Base-by-base conservation (phyloP, 257 asterid species). In the Ehretia macrophylla region DNA sequence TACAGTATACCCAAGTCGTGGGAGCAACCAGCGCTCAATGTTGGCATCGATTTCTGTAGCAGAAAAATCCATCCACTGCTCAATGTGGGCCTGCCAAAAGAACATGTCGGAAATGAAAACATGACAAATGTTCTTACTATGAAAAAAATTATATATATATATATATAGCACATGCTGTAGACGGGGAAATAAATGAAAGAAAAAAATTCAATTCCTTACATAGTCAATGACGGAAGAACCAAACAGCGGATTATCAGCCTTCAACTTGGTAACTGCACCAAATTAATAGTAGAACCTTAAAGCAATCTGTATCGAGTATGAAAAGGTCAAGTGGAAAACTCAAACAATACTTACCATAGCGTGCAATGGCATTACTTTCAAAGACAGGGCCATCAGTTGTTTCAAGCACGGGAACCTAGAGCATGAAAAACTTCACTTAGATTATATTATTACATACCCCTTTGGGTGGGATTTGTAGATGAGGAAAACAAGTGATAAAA, bases 361-460 rank as follows among this genome's bases (percentile, higher is more conserved):
- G 93, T 0, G 99, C 96, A 72, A 91, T 91, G 10, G 98, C 96
- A 56, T 88, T 91, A 83, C 98, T 91, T 80, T 91, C 96, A 51
- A 88, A 91, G 14, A 91, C 35, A 0, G 92, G 56, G 17, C 98
- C 96, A 19, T 88, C 96, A 8, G 98, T 95, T 1, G 96, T 91
- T 76, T 91, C 92, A 27, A 91, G 96, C 64, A 85, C 96, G 32
- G 98, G 96, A 42, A 91, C 68, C 97, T 90, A 62, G 60, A 71
- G 3, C 32, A 42, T 68, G 17, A 11, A 68, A 45, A n/a, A 49
- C 38, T 64, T 18, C 14, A 22, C 14, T 8, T 10, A 44, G 65
- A 27, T 51, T 58, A 35, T 64, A 50, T 23, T 17, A 17, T 11
- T 32, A 3, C 19, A 47, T 47, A 13, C 19, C 17, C 19, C 10